Base-by-base conservation (phyloP, 352 stramenopile species). In the Phytopythium vexans region DNA sequence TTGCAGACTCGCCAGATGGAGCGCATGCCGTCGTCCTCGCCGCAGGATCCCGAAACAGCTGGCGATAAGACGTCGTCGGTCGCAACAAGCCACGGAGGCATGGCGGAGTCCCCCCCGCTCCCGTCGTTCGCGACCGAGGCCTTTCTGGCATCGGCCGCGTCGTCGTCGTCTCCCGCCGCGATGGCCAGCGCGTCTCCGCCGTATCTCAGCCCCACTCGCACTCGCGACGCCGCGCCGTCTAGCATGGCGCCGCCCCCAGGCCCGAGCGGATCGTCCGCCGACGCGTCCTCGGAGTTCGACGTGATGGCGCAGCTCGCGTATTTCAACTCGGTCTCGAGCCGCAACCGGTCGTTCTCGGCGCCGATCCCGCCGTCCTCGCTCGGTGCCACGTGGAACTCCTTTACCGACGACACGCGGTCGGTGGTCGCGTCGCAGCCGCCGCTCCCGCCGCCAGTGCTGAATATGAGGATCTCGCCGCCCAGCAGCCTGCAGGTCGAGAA, bases 241-340 rank as follows among this genome's bases (percentile, higher is more conserved):
- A 27, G 21, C 21, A 27, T 27, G 21, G 21, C 21, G 21, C 21
- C 21, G 21, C 21, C 21, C 21, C 21, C 21, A 27, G 21, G 21
- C 21, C 21, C 21, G 21, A 27, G 21, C 21, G 21, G 21, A 2
- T 27, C 11, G 54, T 16, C 32, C 49, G 32, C 49, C 49, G 37
- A 41, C 14, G 39, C 59, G 51, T 53, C 48, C 48, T 44, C 48
- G 27, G 77, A 84, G 54, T 78, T 92, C 61, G 82, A 92, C 56
- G 77, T 92, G 34, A 90, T 92, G 80, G 79, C 82, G 43, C 82
- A 92, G 60, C 55, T 92, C 35, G 82, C 82, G 37, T 92, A 92
- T 47, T 92, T 91, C 64, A 70, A 70, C 33, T 64, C 69, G 31
- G 52, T 44, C 42, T 41, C 41, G 8, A 84, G 74, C 40, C 77